Evolutionary conservation across 345 rosid genomes (phyloP).

Genomic region (Rhizophora apiculata): DNA sequence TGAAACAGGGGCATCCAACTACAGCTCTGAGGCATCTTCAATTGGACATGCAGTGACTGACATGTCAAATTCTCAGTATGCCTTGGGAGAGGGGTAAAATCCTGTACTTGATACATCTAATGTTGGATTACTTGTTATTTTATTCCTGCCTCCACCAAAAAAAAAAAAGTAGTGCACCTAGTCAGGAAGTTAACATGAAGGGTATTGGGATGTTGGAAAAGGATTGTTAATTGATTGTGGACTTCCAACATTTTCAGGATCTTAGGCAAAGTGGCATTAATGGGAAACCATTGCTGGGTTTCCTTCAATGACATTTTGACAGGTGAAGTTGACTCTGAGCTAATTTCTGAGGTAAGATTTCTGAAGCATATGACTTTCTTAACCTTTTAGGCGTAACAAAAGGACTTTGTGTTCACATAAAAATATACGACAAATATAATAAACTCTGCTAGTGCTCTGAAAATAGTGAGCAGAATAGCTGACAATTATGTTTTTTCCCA

Average conservation of each 20-base stretch:
- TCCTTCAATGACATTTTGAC: conserved; percentile 32
- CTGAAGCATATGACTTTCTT: background rate
- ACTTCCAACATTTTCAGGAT: conserved; percentile 31
- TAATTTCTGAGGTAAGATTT: conserved; percentile 35
- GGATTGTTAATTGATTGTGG: background rate
- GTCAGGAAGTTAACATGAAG: background rate
- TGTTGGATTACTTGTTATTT: background rate
- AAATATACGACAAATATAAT: background rate
- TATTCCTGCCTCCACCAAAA: background rate
- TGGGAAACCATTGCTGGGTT: conserved; percentile 47
- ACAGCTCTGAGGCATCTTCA: conserved; percentile 27
- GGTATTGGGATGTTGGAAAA: background rate
- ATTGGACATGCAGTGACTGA: conserved; percentile 31
- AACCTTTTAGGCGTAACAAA: too few species aligned
- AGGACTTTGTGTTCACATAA: background rate
- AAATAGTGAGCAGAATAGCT: background rate
- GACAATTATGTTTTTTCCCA: conserved; percentile 11
- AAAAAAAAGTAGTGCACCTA: too few species aligned
- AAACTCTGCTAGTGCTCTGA: background rate
- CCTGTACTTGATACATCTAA: conserved; percentile 12
- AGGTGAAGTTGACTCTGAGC: conserved; percentile 18
- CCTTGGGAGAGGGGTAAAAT: conserved; percentile 57
- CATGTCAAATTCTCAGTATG: conserved; percentile 40
- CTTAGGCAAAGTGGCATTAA: conserved; percentile 47
- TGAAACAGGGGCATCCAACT: conserved; percentile 13